Conservation (phyloP, 78 protist species). For the Monocercomonoides exilis region DNA sequence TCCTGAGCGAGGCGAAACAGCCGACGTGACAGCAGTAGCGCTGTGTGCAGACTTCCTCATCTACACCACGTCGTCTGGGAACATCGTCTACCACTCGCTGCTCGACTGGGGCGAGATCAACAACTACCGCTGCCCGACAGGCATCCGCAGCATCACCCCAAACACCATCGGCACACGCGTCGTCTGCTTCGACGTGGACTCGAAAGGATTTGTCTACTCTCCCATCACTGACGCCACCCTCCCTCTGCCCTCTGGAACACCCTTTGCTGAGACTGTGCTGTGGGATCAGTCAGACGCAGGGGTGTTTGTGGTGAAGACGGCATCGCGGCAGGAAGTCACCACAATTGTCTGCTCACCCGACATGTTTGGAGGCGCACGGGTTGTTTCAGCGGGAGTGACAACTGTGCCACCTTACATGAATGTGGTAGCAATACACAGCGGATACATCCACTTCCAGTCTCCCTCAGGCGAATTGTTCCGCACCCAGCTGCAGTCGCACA, state of each 20-base stretch:
- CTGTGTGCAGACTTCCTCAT: not conserved
- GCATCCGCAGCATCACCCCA: not conserved
- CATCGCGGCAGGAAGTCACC: not conserved
- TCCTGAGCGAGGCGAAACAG: not conserved
- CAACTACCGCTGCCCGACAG: conserved; percentile 13
- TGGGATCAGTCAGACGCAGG: conserved; percentile 52
- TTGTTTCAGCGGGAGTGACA: conserved; percentile 9
- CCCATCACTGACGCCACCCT: not conserved
- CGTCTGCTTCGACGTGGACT: conserved; percentile 19
- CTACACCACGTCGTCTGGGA: not conserved
- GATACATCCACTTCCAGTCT: not conserved
- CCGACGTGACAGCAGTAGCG: not conserved
- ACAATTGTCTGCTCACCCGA: conserved; percentile 32
- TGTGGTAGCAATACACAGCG: not conserved
- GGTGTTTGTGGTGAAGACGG: conserved; percentile 25
- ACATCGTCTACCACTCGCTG: conserved; percentile 24
- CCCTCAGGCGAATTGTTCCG: not conserved
- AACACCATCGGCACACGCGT: conserved; percentile 23
- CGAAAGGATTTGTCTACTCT: not conserved
- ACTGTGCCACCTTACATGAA: not conserved
- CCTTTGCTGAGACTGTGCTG: not conserved
- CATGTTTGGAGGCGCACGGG: conserved; percentile 18
- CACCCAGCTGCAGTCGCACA: not conserved
- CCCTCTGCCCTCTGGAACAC: not conserved
- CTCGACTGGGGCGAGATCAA: not conserved